These are phyloP conservation scores for Phytopythium kandeliae DNA, from an alignment of 352 stramenopile species.

Conservation along the genomic window DNA sequence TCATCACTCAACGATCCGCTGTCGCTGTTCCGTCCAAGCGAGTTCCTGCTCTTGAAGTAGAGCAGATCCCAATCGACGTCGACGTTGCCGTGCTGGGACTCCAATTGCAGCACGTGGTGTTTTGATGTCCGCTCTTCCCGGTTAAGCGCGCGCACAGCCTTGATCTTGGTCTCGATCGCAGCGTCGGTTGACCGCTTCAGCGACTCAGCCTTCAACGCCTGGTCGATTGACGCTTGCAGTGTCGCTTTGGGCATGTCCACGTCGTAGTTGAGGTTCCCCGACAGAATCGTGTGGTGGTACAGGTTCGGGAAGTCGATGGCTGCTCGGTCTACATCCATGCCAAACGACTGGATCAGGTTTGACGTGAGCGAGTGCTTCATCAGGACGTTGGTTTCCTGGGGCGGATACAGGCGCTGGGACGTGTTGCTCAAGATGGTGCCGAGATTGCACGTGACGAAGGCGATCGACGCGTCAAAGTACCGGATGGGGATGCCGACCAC, in stretches of 20 bases:
- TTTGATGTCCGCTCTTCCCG: conserved; percentile 2
- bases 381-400: conserved; percentile 23
- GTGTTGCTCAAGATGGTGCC: conserved; percentile 26
- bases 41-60: conserved; percentile 38
- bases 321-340: conserved; percentile 68
- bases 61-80: conserved; percentile 42
- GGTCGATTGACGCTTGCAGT: conserved; percentile 43
- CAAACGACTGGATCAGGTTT: conserved; percentile 74
- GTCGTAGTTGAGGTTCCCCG: conserved; percentile 79
- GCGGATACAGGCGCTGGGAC: conserved; percentile 19
- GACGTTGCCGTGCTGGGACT: conserved; percentile 25
- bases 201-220: conserved; percentile 72
- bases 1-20: conserved; percentile 19
- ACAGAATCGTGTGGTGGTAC: conserved; percentile 81
- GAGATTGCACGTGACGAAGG: conserved; percentile 80
- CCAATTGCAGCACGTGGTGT: conserved; percentile 1
- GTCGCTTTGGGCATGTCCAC: conserved; percentile 37
- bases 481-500: conserved; percentile 75
- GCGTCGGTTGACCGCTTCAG: conserved; percentile 48
- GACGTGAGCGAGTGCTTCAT: conserved; percentile 52
- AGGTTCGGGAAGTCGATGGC: conserved; percentile 79
- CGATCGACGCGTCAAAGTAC: conserved; percentile 82
- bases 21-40: conserved; percentile 28
- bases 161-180: conserved; percentile 58
- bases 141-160: conserved; percentile 19